These are phyloP conservation scores for Triadica sebifera DNA, from an alignment of 345 rosid species.

Conservation along the genomic window DNA sequence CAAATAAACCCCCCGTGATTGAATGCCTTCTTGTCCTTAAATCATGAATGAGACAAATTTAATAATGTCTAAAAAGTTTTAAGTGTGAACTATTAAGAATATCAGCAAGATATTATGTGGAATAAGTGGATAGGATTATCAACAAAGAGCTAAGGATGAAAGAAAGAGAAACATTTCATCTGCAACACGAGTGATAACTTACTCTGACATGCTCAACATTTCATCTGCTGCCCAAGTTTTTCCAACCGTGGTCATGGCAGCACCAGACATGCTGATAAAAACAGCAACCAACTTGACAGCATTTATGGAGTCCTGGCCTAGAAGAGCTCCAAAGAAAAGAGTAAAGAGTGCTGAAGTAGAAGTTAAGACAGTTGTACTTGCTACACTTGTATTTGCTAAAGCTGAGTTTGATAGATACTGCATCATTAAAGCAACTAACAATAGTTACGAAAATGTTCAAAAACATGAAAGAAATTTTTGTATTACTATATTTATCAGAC, in stretches of 20 bases:
- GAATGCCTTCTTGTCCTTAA: slow-evolving; percentile 43
- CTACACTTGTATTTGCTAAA: slow-evolving; percentile 66
- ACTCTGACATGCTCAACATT: slow-evolving; percentile 42
- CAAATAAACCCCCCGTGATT: slow-evolving; percentile 49
- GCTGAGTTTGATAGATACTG: slow-evolving; percentile 61
- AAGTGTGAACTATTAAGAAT: too few species aligned
- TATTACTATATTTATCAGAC: too few species aligned
- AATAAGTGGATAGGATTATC: not conserved
- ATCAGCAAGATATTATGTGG: too few species aligned
- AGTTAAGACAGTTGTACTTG: slow-evolving; percentile 61
- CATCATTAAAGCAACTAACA: slow-evolving; percentile 20
- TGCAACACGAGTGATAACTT: slow-evolving; percentile 19
- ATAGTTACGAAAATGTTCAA: not conserved
- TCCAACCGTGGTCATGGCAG: slow-evolving; percentile 64
- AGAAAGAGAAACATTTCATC: not conserved
- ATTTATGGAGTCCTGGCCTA: slow-evolving; percentile 54
- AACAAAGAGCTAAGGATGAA: not conserved
- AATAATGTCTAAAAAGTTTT: not conserved
- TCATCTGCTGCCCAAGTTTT: slow-evolving; percentile 63
- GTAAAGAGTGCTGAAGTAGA: slow-evolving; percentile 71
- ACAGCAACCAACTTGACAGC: slow-evolving; percentile 55
- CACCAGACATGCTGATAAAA: slow-evolving; percentile 62
- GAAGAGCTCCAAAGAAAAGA: slow-evolving; percentile 58
- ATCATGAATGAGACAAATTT: slow-evolving; percentile 13
- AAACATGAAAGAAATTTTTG: too few species aligned